Base-by-base conservation (phyloP, 495 filamentous ascomycete species). In the Opeltia flavorubescens region DNA sequence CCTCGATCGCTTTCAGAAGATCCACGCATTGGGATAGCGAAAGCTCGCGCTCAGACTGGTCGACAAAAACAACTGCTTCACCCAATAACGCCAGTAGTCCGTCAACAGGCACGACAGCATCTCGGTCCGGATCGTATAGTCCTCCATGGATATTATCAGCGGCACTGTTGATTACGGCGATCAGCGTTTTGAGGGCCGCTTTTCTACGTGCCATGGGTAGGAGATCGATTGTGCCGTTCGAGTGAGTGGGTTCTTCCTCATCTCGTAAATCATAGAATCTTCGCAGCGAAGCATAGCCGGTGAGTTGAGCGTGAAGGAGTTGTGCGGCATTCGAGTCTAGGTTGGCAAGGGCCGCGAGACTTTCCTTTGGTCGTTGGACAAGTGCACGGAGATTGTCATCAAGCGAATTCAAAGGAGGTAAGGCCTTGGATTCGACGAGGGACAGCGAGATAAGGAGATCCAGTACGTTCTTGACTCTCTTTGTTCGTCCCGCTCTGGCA, bases 201-300 rank as follows among this genome's bases (percentile, higher is more conserved):
- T 70, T 70, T 48, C 76, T 81, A 28, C 81, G 68, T 3, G 74
- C 66, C 24, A 74, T 51, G 13, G 69, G 65, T 45, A 66, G 64
- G 53, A 67, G 60, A 13, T 60, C 62, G 2, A 65, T 62, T n/a
- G 52, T 61, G 49, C 68, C 54, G n/a, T 67, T 67, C 8, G 64
- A 55, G 40, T 59, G 25, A 4, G 65, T 50, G 18, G 54, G 51
- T 1, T 75, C 48, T 9, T 73, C 70, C 50, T 80, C 72, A 51
- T 95, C 88, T 39, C 89, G 78, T 31, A 86, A 74, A 52, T 88
- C 81, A 60, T 93, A 95, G 64, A 88, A 94, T 51, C 80, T 80
- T 13, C 88, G 77, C 5, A 95, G 68, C 0, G 83, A 88, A 28
- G 86, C 89, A 55, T 94, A 95, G 28, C 89, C 89, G 58, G 81